phyloP scores from a whole-genome alignment of 2,329 filamentous ascomycete species.

The Cytospora piceicola region DNA sequence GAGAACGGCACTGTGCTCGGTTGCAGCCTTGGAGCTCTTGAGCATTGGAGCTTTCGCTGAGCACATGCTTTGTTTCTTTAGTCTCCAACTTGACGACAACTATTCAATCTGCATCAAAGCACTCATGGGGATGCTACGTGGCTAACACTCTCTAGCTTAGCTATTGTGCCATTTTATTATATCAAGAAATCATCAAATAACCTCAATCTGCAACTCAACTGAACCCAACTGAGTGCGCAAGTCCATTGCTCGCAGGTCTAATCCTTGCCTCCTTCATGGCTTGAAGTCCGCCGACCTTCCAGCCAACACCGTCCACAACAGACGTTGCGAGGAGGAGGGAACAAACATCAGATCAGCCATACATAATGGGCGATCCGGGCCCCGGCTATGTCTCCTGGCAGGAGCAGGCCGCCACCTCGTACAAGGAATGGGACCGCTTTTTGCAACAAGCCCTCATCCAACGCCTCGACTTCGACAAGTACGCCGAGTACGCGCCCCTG shows the following conservation, averaged over 20 bases:
- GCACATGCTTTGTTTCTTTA: neutral
- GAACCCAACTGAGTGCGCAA: neutral
- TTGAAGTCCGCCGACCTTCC: constrained; percentile 10
- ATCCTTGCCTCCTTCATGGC: neutral
- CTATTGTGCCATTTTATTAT: neutral
- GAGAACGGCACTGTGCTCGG: constrained; percentile 8
- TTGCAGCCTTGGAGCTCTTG: neutral
- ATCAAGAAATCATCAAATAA: neutral
- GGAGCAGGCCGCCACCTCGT: constrained; percentile 23
- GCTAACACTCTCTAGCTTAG: neutral
- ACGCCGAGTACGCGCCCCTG: constrained; percentile 55
- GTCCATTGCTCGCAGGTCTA: neutral
- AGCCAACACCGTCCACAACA: neutral
- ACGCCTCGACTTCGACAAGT: constrained; percentile 58
- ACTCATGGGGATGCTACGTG: neutral
- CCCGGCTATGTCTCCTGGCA: constrained; percentile 21
- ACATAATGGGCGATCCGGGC: constrained; percentile 21
- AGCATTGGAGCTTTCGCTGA: neutral
- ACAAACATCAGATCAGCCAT: neutral
- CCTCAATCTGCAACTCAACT: neutral
- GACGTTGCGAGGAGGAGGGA: neutral
- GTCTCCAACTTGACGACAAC: neutral
- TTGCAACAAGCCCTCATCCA: constrained; percentile 53
- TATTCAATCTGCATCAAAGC: neutral
- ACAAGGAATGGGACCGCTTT: constrained; percentile 55